Evolutionary conservation across 2,329 filamentous ascomycete genomes (phyloP).

Genomic region (Pezizomycotina sp.): DNA sequence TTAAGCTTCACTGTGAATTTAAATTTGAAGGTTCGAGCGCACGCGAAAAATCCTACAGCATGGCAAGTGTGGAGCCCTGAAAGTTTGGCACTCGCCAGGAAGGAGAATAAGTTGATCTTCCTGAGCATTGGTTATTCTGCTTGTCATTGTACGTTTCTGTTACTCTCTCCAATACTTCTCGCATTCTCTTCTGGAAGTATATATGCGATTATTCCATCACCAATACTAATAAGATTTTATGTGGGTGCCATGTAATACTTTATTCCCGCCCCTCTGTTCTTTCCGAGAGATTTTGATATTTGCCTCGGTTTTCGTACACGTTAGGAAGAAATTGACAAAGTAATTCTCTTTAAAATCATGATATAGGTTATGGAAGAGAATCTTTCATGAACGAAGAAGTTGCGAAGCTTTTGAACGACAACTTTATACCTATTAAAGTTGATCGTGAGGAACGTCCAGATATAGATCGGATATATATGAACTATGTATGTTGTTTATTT

Average conservation of each 20-base stretch:
- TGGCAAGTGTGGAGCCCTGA: conserved; percentile 82
- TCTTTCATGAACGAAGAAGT: conserved; percentile 73
- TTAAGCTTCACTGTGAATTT: conserved; percentile 1
- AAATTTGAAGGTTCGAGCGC: conserved; percentile 43
- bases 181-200: too few relatives aligned
- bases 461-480: conserved; percentile 93
- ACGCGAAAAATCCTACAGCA: conserved; percentile 65
- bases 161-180: too few relatives aligned
- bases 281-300: not conserved
- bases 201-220: too few relatives aligned
- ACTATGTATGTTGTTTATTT: conserved; percentile 42
- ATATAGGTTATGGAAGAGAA: conserved; percentile 84
- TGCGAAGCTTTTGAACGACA: conserved; percentile 63
- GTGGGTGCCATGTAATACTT: conserved; percentile 31
- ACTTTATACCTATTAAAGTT: conserved; percentile 81
- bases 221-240: conserved; percentile 7
- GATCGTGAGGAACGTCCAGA: conserved; percentile 82
- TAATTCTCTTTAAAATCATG: too few relatives aligned
- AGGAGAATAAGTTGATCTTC: conserved; percentile 76
- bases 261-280: not conserved
- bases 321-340: conserved; percentile 1
- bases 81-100: conserved; percentile 57
- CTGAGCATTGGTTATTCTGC: conserved; percentile 89
- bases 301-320: not conserved
- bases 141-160: conserved; percentile 63